Evolutionary conservation across 148 eudicot species (phyloP), one percentile per base, ranked within the genome.

Genomic region (Polygonum aviculare): DNA sequence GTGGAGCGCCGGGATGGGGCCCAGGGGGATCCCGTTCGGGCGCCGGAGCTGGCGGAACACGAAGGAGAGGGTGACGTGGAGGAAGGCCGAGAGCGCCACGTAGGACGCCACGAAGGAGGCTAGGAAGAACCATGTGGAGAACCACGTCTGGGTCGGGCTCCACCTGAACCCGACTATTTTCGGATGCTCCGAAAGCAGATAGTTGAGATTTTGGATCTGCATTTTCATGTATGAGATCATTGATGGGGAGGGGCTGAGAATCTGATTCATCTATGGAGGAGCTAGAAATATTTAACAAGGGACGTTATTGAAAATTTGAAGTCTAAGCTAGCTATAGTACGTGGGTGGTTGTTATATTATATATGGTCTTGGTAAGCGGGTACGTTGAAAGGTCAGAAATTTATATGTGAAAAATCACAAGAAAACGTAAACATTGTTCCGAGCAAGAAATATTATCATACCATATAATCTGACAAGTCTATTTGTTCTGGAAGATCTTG

Each of bases 41-140:
- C 62, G 51, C 21, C 67, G 73, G 19, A 63, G 78, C 22, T 47
- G 15, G 21, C 76, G 80, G 59, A 75, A 71, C 73, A 80, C 71
- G 77, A 75, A 21, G 12, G 57, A 16, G 70, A 81, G 76, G 18
- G 54, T 9, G 41, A 79, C 57, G 71, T 78, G 77, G 77, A 83
- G 85, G 77, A 82, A 49, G 57, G 80, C 50, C 5, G 83, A 51
- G 57, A 77, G 74, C 69, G 74, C 48, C 76, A 76, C 57, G 84
- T 79, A 78, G 48, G 79, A 39, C 22, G 77, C 51, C 48, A 81
- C 52, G 54, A 80, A 65, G 39, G 59, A 19, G 62, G 79, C 12
- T 3, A 87, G 82, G 38, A 87, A 87, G 8, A 76, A 81, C 90
- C 90, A 87, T 1, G 88, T 81, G 59, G 90, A 81, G 77, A 84